These are phyloP conservation scores for Paecilomyces fulvus DNA, from an alignment of 2,329 filamentous ascomycete species.

Conservation along the genomic window DNA sequence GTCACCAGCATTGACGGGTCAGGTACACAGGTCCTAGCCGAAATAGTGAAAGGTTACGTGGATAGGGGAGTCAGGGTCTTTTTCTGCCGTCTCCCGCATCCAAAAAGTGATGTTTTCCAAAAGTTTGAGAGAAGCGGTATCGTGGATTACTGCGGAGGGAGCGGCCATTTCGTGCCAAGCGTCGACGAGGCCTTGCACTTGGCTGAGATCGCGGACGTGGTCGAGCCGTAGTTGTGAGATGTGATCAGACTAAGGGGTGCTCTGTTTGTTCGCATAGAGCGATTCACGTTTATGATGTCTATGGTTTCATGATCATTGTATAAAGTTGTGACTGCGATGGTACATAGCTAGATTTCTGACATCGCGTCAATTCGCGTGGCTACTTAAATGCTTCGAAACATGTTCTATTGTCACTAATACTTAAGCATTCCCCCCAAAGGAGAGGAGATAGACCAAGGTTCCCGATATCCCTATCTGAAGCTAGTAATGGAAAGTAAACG, in stretches of 20 bases:
- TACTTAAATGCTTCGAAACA: too few species aligned
- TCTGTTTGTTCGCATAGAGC: slow-evolving; percentile 2
- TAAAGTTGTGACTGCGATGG: neutral
- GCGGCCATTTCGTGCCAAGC: slow-evolving; percentile 67
- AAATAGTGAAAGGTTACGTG: slow-evolving; percentile 79
- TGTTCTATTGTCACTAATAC: too few species aligned
- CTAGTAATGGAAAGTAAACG: too few species aligned
- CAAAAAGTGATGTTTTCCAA: slow-evolving; percentile 53
- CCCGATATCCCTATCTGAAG: too few species aligned
- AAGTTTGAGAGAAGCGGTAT: slow-evolving; percentile 76
- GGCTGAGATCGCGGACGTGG: slow-evolving; percentile 61
- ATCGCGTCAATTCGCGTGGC: neutral
- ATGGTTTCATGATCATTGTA: neutral
- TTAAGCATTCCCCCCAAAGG: too few species aligned
- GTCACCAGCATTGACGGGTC: slow-evolving; percentile 91
- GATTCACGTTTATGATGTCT: neutral
- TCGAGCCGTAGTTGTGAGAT: slow-evolving; percentile 16
- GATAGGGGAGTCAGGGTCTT: slow-evolving; percentile 57
- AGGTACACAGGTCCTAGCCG: slow-evolving; percentile 79
- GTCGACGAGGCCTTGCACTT: slow-evolving; percentile 77
- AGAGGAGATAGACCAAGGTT: too few species aligned
- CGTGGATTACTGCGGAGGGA: slow-evolving; percentile 70
- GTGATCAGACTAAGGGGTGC: slow-evolving; percentile 17
- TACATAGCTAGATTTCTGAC: neutral
- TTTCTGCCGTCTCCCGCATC: slow-evolving; percentile 46